Percentiles rank a stretch among this genome's conserved stretches.
These are phyloP conservation scores for Phylloporus sp. DNA, from an alignment of 1,284 basidiomycete species.

Conservation along the genomic window DNA sequence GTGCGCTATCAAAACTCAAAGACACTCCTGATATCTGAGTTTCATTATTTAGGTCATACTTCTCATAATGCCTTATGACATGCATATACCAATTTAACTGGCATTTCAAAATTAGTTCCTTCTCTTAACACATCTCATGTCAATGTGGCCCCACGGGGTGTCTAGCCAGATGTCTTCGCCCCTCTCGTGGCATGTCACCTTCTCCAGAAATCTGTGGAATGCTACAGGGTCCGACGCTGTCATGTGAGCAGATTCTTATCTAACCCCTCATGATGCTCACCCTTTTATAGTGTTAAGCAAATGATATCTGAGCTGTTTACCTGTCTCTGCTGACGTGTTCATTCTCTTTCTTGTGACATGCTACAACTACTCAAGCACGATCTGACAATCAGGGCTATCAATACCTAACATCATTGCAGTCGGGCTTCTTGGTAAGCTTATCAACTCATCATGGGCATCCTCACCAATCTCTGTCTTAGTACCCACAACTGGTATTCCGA, in stretches of 20 bases:
- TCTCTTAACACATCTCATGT: slow-evolving; percentile 48
- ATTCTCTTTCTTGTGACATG: slow-evolving; percentile 17
- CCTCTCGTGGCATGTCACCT: slow-evolving; percentile 50
- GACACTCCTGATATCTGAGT: too few relatives aligned
- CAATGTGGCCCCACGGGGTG: slow-evolving; percentile 57
- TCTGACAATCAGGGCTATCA: slow-evolving; percentile 49
- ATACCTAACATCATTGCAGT: slow-evolving; percentile 69
- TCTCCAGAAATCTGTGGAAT: slow-evolving; percentile 56
- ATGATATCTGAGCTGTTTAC: slow-evolving; percentile 53
- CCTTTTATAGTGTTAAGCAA: slow-evolving; percentile 47
- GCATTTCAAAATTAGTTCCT: too few relatives aligned
- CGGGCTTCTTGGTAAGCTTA: slow-evolving; percentile 57
- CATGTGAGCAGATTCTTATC: slow-evolving; percentile 43
- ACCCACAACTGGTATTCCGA: slow-evolving; percentile 69
- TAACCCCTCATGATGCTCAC: not conserved
- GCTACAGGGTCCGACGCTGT: slow-evolving; percentile 49
- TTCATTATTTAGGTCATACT: too few relatives aligned
- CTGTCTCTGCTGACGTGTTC: slow-evolving; percentile 49
- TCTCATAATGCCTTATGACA: too few relatives aligned
- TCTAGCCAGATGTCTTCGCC: slow-evolving; percentile 37
- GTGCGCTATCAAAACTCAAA: too few relatives aligned
- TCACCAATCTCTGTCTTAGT: slow-evolving; percentile 40
- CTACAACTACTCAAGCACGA: slow-evolving; percentile 13
- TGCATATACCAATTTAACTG: too few relatives aligned
- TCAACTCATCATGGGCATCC: slow-evolving; percentile 2